phyloP scores from a whole-genome alignment of 345 rosid species.

The Populus davidiana region DNA sequence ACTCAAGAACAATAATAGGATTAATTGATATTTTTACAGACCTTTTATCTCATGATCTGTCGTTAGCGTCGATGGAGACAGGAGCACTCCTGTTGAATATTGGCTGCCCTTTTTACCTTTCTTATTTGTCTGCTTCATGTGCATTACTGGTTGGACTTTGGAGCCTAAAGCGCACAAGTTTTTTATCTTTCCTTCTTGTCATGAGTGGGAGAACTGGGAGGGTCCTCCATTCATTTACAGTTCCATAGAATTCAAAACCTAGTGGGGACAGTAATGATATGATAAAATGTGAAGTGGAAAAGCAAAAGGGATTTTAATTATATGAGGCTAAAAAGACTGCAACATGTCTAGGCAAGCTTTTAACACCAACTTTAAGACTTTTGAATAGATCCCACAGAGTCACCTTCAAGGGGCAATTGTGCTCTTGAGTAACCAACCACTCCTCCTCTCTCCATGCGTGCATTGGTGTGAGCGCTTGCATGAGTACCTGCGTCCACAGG shows the following conservation, averaged over 20 bases:
- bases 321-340: not conserved
- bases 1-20: too few species aligned
- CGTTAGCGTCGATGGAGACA: too few species aligned
- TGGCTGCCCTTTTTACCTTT: not conserved
- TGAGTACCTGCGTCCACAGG: not conserved
- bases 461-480: slow-evolving; percentile 6
- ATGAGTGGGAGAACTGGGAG: not conserved
- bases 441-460: slow-evolving; percentile 5
- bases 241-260: not conserved
- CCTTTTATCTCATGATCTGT: too few species aligned
- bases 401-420: not conserved
- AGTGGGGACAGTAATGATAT: not conserved
- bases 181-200: not conserved
- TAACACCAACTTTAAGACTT: not conserved
- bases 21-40: too few species aligned
- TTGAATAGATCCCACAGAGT: not conserved
- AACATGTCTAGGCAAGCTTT: not conserved
- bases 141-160: not conserved
- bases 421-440: not conserved
- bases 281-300: not conserved
- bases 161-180: not conserved
- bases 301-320: not conserved
- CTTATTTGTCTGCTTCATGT: not conserved
- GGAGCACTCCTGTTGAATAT: too few species aligned
- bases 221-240: not conserved